Conservation (phyloP, 495 filamentous ascomycete species). For the Aspergillus diversus region DNA sequence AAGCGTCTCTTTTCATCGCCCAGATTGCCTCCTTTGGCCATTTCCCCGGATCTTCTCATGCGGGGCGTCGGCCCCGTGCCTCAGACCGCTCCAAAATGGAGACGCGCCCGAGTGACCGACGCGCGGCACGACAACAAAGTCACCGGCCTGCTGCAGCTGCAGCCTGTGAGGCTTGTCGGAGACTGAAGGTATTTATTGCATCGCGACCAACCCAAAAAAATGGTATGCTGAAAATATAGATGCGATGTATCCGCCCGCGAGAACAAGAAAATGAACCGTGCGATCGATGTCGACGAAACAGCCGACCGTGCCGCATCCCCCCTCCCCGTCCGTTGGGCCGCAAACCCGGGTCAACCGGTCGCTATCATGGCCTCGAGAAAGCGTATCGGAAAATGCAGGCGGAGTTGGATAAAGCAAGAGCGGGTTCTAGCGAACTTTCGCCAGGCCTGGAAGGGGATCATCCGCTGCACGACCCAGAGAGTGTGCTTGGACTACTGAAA, state of each 20-base stretch:
- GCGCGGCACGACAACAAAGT: neutral
- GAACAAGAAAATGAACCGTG: constrained; percentile 19
- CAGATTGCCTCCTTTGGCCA: neutral
- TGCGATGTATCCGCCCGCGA: constrained; percentile 28
- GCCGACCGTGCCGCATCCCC: constrained; percentile 29
- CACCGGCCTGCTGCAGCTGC: neutral
- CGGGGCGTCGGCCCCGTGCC: neutral
- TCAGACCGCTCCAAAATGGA: neutral
- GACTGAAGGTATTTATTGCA: constrained; percentile 2
- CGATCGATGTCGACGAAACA: constrained; percentile 28
- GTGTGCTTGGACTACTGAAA: neutral
- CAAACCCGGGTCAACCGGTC: constrained; percentile 27
- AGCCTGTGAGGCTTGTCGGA: constrained; percentile 18
- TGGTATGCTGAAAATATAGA: constrained; percentile 14
- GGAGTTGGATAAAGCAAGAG: constrained; percentile 23
- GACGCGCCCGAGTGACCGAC: neutral
- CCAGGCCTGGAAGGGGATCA: neutral
- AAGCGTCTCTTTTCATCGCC: neutral
- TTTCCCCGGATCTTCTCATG: neutral
- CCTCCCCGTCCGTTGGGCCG: constrained; percentile 27
- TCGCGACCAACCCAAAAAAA: neutral
- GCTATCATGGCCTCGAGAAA: constrained; percentile 33
- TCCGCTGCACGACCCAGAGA: neutral
- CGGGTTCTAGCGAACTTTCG: neutral
- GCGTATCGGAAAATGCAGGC: constrained; percentile 30